These are phyloP conservation scores for Collariella sp. DNA, from an alignment of 495 filamentous ascomycete species.

Conservation along the genomic window DNA sequence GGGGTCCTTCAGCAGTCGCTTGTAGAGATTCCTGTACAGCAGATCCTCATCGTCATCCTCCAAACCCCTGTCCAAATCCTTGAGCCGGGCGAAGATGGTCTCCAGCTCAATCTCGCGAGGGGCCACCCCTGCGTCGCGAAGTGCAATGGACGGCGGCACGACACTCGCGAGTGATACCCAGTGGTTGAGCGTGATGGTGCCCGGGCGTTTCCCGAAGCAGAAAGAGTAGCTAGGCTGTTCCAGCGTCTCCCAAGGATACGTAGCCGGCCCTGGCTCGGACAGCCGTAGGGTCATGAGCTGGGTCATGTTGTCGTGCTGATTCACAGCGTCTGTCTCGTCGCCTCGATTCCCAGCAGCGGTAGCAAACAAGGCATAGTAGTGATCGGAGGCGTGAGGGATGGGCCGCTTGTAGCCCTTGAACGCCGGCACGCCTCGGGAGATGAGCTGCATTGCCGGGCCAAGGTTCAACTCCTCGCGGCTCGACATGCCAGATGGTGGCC, in stretches of 20 bases:
- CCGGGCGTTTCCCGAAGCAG: slow-evolving; percentile 48
- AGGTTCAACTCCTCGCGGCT: slow-evolving; percentile 36
- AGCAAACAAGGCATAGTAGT: slow-evolving; percentile 43
- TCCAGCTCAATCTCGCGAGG: slow-evolving; percentile 47
- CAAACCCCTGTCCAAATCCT: slow-evolving; percentile 46
- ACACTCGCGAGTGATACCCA: slow-evolving; percentile 46
- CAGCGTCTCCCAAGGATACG: slow-evolving; percentile 53
- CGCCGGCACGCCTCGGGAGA: slow-evolving; percentile 38
- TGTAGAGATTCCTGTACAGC: slow-evolving; percentile 48
- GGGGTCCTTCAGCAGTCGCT: slow-evolving; percentile 42
- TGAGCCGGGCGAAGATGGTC: slow-evolving; percentile 46
- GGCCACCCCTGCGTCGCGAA: slow-evolving; percentile 42
- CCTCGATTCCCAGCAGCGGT: slow-evolving; percentile 39
- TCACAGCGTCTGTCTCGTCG: slow-evolving; percentile 37
- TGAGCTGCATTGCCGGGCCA: slow-evolving; percentile 40
- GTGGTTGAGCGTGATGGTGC: slow-evolving; percentile 53
- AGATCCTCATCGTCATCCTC: slow-evolving; percentile 48
- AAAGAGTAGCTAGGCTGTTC: slow-evolving; percentile 58
- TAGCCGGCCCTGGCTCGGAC: slow-evolving; percentile 27
- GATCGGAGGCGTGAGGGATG: slow-evolving; percentile 40
- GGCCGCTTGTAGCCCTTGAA: slow-evolving; percentile 39
- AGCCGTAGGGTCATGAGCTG: slow-evolving; percentile 42
- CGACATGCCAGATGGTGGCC: slow-evolving; percentile 40
- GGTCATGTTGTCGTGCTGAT: slow-evolving; percentile 41
- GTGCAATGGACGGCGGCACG: slow-evolving; percentile 37